phyloP scores from a whole-genome alignment of 2,329 filamentous ascomycete genomes.

The Aspergillus pseudonomiae region DNA sequence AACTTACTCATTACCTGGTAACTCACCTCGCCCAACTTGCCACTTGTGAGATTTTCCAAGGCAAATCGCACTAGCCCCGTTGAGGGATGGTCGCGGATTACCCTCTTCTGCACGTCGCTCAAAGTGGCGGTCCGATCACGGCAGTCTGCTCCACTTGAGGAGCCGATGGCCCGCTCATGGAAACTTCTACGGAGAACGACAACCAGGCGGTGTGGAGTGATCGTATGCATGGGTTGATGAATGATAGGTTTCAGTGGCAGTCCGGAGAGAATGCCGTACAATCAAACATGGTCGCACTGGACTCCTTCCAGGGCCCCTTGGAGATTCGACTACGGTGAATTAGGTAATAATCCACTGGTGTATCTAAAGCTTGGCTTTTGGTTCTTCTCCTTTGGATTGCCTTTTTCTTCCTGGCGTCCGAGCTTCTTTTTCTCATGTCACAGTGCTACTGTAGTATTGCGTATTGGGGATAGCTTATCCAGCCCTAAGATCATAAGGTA shows the following conservation, averaged over 20 bases:
- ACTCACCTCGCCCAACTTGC: constrained; percentile 18
- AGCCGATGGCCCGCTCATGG: constrained; percentile 30
- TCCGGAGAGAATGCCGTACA: background rate
- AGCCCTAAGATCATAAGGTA: constrained; percentile 1
- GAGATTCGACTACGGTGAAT: constrained; percentile 10
- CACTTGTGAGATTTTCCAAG: constrained; percentile 13
- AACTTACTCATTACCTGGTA: no score
- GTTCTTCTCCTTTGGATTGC: background rate
- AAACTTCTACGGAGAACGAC: constrained; percentile 26
- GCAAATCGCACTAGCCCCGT: background rate
- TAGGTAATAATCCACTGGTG: constrained; percentile 9
- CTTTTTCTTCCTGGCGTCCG: background rate
- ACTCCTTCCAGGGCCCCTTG: background rate
- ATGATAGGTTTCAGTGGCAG: background rate
- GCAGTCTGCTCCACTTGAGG: constrained; percentile 20
- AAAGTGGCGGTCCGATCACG: constrained; percentile 32
- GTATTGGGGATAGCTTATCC: background rate
- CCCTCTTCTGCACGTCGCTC: constrained; percentile 25
- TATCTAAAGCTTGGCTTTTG: constrained; percentile 23
- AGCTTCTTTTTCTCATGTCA: constrained; percentile 4
- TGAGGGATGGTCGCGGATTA: background rate
- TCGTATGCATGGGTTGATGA: constrained; percentile 5
- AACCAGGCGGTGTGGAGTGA: constrained; percentile 19
- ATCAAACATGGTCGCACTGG: background rate
- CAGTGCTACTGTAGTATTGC: background rate